These are phyloP conservation scores for Thelonectria discophora DNA, from an alignment of 2,329 filamentous ascomycete genomes.

Conservation along the genomic window DNA sequence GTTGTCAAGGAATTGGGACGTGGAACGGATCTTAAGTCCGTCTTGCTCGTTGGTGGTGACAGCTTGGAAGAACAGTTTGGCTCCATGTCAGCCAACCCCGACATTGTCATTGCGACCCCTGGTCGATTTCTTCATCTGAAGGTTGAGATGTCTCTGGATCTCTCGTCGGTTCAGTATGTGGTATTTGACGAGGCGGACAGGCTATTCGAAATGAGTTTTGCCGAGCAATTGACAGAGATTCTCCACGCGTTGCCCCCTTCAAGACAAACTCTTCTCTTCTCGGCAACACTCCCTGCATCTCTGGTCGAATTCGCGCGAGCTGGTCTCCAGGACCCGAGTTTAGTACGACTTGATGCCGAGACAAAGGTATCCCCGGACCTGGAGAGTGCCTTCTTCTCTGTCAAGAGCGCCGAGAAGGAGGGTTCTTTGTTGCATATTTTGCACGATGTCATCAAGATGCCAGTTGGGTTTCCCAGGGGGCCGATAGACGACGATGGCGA, in stretches of 20 bases:
- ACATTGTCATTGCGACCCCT: slow-evolving; percentile 96
- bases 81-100: slow-evolving; percentile 92
- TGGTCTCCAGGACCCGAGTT: slow-evolving; percentile 88
- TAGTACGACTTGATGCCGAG: slow-evolving; percentile 91
- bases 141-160: slow-evolving; percentile 92
- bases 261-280: slow-evolving; percentile 92
- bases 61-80: slow-evolving; percentile 95
- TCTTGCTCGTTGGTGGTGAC: slow-evolving; percentile 92
- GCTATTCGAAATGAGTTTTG: slow-evolving; percentile 98
- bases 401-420: slow-evolving; percentile 94
- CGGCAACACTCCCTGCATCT: slow-evolving; percentile 91
- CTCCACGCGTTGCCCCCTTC: slow-evolving; percentile 84
- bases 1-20: slow-evolving; percentile 94
- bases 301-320: slow-evolving; percentile 96
- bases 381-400: slow-evolving; percentile 92
- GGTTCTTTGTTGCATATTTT: slow-evolving; percentile 89
- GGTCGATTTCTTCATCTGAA: slow-evolving; percentile 96
- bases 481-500: slow-evolving; percentile 55
- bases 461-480: slow-evolving; percentile 68
- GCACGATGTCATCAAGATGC: slow-evolving; percentile 92
- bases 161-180: slow-evolving; percentile 92
- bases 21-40: slow-evolving; percentile 90
- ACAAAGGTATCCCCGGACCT: slow-evolving; percentile 96
- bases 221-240: slow-evolving; percentile 91
- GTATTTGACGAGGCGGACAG: slow-evolving; percentile 98